Evolutionary conservation across 345 rosid genomes (phyloP).

Genomic region (Populus simonii): DNA sequence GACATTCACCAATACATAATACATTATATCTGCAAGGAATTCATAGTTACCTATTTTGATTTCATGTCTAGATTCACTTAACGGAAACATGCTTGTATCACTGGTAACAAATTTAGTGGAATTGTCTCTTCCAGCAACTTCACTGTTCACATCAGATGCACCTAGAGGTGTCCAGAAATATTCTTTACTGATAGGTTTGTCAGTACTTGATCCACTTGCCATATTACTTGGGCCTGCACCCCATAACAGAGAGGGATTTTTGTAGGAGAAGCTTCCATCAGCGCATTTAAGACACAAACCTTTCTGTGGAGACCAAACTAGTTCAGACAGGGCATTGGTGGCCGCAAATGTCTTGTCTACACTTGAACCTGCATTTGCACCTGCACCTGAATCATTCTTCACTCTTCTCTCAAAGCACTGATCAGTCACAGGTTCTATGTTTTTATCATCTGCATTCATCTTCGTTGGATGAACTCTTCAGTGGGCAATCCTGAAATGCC

Average conservation of each 20-base stretch:
- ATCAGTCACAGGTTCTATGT: slow-evolving; percentile 41
- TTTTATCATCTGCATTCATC: slow-evolving; percentile 53
- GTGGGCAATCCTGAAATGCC: slow-evolving; percentile 32
- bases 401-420: slow-evolving; percentile 30
- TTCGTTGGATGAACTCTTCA: slow-evolving; percentile 29
- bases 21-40: slow-evolving; percentile 22
- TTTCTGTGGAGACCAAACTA: slow-evolving; percentile 88
- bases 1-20: background rate
- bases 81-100: slow-evolving; percentile 23
- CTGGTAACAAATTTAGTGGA: slow-evolving; percentile 19
- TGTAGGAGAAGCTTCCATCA: slow-evolving; percentile 50
- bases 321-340: slow-evolving; percentile 62
- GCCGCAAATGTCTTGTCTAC: slow-evolving; percentile 46
- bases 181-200: slow-evolving; percentile 23
- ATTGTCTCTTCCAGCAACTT: slow-evolving; percentile 21
- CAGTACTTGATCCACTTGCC: slow-evolving; percentile 21
- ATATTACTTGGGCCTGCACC: slow-evolving; percentile 39
- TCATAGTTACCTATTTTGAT: slow-evolving; percentile 24
- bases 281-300: slow-evolving; percentile 76
- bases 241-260: slow-evolving; percentile 39
- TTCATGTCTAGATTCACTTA: slow-evolving; percentile 24
- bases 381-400: slow-evolving; percentile 60
- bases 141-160: slow-evolving; percentile 10
- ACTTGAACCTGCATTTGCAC: slow-evolving; percentile 80
- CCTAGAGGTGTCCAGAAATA: slow-evolving; percentile 6